Base-by-base conservation (phyloP, 768 basidiomycete species). In the Tylopilus rubrobrunneus region DNA sequence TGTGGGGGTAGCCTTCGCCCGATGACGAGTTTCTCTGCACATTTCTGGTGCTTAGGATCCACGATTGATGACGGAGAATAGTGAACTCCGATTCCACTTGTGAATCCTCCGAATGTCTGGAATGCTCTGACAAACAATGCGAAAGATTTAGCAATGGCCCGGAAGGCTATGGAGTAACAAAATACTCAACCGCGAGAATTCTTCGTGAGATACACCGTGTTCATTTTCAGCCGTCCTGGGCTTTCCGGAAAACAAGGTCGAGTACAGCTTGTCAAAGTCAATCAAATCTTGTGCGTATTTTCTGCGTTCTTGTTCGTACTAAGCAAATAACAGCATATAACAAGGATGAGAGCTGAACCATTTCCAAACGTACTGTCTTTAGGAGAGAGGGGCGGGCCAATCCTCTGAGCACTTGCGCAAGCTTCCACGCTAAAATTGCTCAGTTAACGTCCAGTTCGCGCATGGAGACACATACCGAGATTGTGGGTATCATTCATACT, bases 401-500 rank as follows among this genome's bases (percentile, higher is more conserved):
- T n/a, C 77, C 77, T 23, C 67, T 69, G 23, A 81, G 62, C 8
- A 79, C 78, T 14, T 74, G 72, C 1, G 68, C 71, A 31, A 82
- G 60, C 54, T 81, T 81, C 79, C 79, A 81, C 4, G 72, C 76
- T 71, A 42, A 28, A 37, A 7, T 23, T 6, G 10, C 9, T 86
- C 79, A 86, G 80, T 15, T 78, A 78, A 64, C 80, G 4, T 78
- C 9, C 21, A 12, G 7, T 50, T 3, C 8, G 10, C 31, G 12
- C 3, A 17, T 3, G 29, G 8, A 40, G 10, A 39, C 5, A 54
- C 69, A 41, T 55, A 79, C 83, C 78, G 23, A 89, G 76, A 62
- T 89, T 89, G 56, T 86, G 86, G 17, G 83, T 78, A 62, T 89
- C 87, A 46, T 81, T 83, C 82, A 88, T 87, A 56, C 83, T 83